A percentile compares a stretch with the other conserved stretches of the same genome.
These are phyloP conservation scores for Trametes polyzona DNA, from an alignment of 1,284 basidiomycete species.

Conservation along the genomic window DNA sequence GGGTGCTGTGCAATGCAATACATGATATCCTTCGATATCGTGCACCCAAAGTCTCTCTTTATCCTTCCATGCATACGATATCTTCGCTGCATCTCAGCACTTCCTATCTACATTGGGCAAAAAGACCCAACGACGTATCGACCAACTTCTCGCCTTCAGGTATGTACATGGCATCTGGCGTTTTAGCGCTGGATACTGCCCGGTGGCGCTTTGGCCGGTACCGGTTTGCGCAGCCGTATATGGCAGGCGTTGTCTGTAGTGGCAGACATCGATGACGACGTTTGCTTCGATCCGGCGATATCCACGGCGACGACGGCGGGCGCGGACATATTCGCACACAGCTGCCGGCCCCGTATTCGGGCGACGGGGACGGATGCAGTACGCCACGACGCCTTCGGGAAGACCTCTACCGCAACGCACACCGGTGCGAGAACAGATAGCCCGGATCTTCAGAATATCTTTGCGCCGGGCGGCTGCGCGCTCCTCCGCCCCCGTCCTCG, in stretches of 20 bases:
- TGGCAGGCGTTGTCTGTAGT: not conserved
- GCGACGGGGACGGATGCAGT: not conserved
- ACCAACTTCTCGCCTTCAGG: too few species aligned
- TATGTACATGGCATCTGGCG: too few species aligned
- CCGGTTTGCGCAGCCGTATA: not conserved
- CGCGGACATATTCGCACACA: not conserved
- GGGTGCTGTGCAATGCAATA: too few species aligned
- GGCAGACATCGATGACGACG: not conserved
- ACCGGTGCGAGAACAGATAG: not conserved
- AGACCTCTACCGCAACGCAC: constrained; percentile 5
- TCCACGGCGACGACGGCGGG: not conserved
- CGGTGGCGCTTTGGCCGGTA: not conserved
- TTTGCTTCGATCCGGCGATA: not conserved
- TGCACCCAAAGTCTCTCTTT: too few species aligned
- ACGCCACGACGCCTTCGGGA: constrained; percentile 5
- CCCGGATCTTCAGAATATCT: constrained; percentile 9
- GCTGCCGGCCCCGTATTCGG: too few species aligned
- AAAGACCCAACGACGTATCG: too few species aligned
- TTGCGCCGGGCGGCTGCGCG: constrained; percentile 7
- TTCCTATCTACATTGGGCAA: too few species aligned
- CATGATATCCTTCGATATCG: too few species aligned
- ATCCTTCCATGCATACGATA: too few species aligned
- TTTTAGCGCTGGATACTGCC: not conserved
- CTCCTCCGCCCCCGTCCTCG: not conserved
- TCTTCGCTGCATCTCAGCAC: too few species aligned